Base-by-base conservation (phyloP, 2,329 filamentous ascomycete genomes). In the Davidsoniella eucalypti region DNA sequence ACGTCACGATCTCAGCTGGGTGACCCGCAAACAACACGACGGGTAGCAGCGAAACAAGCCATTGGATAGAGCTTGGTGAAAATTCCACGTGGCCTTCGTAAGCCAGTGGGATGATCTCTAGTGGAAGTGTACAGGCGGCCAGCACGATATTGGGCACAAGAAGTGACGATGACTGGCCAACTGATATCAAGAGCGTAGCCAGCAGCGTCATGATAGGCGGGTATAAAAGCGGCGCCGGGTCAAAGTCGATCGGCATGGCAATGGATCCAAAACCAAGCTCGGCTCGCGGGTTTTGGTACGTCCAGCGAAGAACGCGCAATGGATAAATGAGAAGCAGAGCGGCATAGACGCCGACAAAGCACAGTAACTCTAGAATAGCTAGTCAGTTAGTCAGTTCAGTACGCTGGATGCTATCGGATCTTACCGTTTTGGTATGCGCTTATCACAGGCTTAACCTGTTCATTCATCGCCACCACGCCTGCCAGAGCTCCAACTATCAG, bases 161-260 rank as follows among this genome's bases (percentile, higher is more conserved):
- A 10, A 79, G 69, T 14, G 71, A 69, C n/a, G 38, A 36, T 2
- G 74, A 69, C 43, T 76, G 77, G 45, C 75, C 72, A 47, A 72
- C 69, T 6, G 80, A 76, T 40, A 94, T 70, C 8, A 88, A 80
- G 4, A 92, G 68, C 1, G 87, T 80, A 25, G 92, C 82, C 43
- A 88, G 71, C 14, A 88, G 65, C 1, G 88, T 86, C 26, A 94
- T 71, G 2, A 80, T 65, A 5, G 82, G 74, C 16, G 90, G 90
- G 61, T 95, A 96, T 52, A 95, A 65, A n/a, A 94, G 71, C 9
- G 88, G 86, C 5, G 90, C 90, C 2, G 87, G 88, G 60, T 96
- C 90, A 64, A 95, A 94, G n/a, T 76, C 72, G 3, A 78, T 67
- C 0, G 87, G 87, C 37, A 94, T 68, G 26, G 61, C 61, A 36